Evolutionary conservation across 2,329 filamentous ascomycete genomes (phyloP).

Genomic region (Fusarium albidum): DNA sequence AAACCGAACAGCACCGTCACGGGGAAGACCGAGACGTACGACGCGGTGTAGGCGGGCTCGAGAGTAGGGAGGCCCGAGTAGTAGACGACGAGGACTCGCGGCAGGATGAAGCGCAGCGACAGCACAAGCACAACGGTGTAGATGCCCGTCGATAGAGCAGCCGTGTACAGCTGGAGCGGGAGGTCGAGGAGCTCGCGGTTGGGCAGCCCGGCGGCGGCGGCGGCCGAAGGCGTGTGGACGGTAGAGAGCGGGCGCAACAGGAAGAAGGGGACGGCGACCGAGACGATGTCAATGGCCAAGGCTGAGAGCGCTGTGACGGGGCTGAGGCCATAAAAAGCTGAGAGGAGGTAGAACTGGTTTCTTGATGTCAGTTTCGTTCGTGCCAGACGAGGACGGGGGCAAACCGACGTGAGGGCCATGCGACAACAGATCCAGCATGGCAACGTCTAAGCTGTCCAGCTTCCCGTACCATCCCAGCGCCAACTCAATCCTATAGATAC

Average conservation of each 20-base stretch:
- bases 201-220: constrained; percentile 52
- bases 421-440: constrained; percentile 72
- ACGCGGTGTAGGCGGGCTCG: constrained; percentile 70
- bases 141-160: constrained; percentile 73
- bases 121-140: constrained; percentile 78
- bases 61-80: constrained; percentile 78
- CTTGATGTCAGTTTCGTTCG: constrained; percentile 22
- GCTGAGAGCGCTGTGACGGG: constrained; percentile 67
- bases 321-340: constrained; percentile 78
- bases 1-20: constrained; percentile 68
- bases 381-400: background rate
- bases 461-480: constrained; percentile 76
- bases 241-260: constrained; percentile 74
- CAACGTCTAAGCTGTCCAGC: constrained; percentile 77
- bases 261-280: constrained; percentile 76
- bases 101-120: constrained; percentile 75
- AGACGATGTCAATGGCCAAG: constrained; percentile 72
- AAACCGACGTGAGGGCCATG: constrained; percentile 73
- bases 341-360: constrained; percentile 73
- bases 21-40: constrained; percentile 68
- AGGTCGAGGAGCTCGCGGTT: constrained; percentile 74
- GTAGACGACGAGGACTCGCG: constrained; percentile 74
- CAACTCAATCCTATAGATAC: constrained; percentile 67
- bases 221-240: constrained; percentile 64
- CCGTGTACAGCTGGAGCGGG: constrained; percentile 69